Conservation (phyloP, 2,329 filamentous ascomycete genomes). For the Monilinia polystroma region DNA sequence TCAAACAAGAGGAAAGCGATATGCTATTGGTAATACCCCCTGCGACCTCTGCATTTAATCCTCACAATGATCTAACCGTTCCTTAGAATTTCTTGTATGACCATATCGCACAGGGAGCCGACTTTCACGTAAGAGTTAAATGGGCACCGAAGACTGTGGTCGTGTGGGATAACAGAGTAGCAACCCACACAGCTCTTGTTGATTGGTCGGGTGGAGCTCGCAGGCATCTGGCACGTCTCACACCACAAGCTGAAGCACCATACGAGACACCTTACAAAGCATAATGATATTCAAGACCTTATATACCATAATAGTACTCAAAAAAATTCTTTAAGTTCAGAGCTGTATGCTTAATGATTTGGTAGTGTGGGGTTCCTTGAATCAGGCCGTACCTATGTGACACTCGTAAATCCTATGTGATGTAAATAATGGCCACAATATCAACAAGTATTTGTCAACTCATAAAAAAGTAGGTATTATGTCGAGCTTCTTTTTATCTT, state of each 20-base stretch:
- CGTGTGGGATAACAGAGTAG: slow-evolving; percentile 83
- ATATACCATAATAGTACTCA: neutral
- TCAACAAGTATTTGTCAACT: neutral
- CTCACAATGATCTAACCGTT: slow-evolving; percentile 47
- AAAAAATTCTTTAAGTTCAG: too few relatives aligned
- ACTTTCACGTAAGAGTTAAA: slow-evolving; percentile 72
- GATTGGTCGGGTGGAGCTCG: slow-evolving; percentile 81
- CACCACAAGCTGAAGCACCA: slow-evolving; percentile 76
- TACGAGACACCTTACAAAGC: slow-evolving; percentile 63
- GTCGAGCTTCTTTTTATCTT: slow-evolving; percentile 30
- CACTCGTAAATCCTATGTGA: neutral
- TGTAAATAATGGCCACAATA: neutral
- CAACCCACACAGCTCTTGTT: slow-evolving; percentile 73
- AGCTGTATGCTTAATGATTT: neutral
- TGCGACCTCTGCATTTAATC: too few relatives aligned
- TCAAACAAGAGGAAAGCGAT: slow-evolving; percentile 86
- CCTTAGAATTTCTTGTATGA: slow-evolving; percentile 75
- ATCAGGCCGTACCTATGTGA: neutral
- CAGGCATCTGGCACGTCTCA: slow-evolving; percentile 77
- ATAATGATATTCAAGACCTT: neutral
- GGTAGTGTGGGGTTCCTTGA: neutral
- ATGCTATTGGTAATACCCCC: slow-evolving; percentile 51
- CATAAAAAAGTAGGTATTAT: slow-evolving; percentile 36
- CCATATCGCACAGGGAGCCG: slow-evolving; percentile 68
- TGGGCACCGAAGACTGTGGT: slow-evolving; percentile 81